Percentiles rank a stretch among this genome's conserved stretches.
Evolutionary conservation across 768 basidiomycete genomes (phyloP).

Genomic region (Cyathus striatus): DNA sequence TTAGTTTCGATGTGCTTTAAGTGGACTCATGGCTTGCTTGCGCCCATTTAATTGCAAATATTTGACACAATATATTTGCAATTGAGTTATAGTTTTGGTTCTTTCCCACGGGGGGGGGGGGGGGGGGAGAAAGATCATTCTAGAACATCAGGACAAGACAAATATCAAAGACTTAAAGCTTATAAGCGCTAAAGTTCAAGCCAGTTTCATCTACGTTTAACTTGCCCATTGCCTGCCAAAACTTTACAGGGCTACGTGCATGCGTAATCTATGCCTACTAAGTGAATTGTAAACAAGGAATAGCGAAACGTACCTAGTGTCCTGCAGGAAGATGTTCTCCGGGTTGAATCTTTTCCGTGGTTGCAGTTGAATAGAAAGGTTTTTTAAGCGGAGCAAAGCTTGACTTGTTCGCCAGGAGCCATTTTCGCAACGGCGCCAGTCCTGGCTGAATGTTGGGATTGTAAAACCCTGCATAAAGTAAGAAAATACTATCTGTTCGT

Average conservation of each 20-base stretch:
- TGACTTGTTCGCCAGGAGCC: conserved; percentile 15
- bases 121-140: too few species aligned
- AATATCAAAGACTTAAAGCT: too few species aligned
- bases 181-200: too few species aligned
- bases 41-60: too few species aligned
- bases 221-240: conserved; percentile 18
- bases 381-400: conserved; percentile 12
- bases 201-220: conserved; percentile 13
- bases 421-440: conserved; percentile 18
- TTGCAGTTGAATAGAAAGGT: conserved; percentile 23
- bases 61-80: too few species aligned
- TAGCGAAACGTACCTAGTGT: conserved; percentile 21
- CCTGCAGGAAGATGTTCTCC: conserved; percentile 14
- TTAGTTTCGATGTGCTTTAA: too few species aligned
- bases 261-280: conserved; percentile 19
- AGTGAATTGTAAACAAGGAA: background rate
- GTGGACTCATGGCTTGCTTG: too few species aligned
- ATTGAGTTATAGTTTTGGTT: too few species aligned
- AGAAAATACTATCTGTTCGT: too few species aligned
- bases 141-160: too few species aligned
- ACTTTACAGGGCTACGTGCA: conserved; percentile 24
- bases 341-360: conserved; percentile 16
- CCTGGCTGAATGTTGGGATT: conserved; percentile 23
- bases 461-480: conserved; percentile 22
- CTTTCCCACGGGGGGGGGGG: too few species aligned